phyloP scores from a whole-genome alignment of 2,329 filamentous ascomycete genomes.

The Neophaeococcomyces aloes region DNA sequence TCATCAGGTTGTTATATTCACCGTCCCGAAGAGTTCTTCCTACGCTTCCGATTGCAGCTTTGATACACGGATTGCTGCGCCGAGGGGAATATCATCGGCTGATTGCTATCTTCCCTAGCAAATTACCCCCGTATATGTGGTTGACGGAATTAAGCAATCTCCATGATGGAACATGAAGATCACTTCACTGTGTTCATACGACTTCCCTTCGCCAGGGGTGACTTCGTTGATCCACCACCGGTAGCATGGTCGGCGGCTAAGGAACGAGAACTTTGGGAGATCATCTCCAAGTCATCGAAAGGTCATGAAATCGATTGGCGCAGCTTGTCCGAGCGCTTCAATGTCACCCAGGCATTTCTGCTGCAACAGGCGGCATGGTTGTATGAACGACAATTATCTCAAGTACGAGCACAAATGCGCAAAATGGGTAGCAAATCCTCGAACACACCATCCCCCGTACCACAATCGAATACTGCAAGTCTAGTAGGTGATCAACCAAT shows the following conservation, averaged over 20 bases:
- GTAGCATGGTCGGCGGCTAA: conserved; percentile 83
- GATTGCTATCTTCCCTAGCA: too few species aligned
- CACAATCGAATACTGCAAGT: conserved; percentile 34
- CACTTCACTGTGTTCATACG: conserved; percentile 67
- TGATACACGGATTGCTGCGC: too few species aligned
- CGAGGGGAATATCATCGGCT: too few species aligned
- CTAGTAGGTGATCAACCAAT: conserved; percentile 29
- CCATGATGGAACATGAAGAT: conserved; percentile 19
- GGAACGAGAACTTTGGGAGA: conserved; percentile 80
- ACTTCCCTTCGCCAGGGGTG: conserved; percentile 75
- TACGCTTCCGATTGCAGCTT: background rate
- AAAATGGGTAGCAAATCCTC: conserved; percentile 42
- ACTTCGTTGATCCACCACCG: conserved; percentile 81
- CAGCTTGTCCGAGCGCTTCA: conserved; percentile 55
- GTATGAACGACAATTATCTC: conserved; percentile 79
- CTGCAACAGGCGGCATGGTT: conserved; percentile 90
- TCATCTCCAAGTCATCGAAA: conserved; percentile 71
- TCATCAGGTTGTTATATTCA: too few species aligned
- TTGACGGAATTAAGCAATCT: background rate
- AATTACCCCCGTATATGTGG: too few species aligned
- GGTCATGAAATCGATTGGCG: conserved; percentile 76
- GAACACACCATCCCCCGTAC: conserved; percentile 32
- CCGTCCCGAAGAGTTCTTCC: too few species aligned
- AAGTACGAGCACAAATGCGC: conserved; percentile 81
- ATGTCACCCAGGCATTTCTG: conserved; percentile 78